A percentile compares a stretch with the other conserved stretches of the same genome.
These are phyloP conservation scores for Candida nitratophila DNA, from an alignment of 805 yeast species.

Conservation along the genomic window DNA sequence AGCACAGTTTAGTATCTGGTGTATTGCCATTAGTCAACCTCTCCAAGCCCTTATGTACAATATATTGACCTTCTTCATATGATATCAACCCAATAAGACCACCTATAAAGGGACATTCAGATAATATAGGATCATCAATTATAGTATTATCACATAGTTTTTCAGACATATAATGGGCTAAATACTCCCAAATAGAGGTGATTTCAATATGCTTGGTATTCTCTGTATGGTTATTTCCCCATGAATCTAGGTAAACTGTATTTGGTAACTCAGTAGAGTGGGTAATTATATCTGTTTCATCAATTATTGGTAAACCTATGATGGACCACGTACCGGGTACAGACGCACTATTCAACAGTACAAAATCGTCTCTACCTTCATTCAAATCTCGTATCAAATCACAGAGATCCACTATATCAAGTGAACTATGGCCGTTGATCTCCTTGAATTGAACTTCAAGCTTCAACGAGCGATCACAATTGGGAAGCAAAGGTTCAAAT, in stretches of 20 bases:
- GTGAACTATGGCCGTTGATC: constrained; percentile 1
- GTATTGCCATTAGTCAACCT: constrained; percentile 32
- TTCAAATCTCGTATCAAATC: constrained; percentile 28
- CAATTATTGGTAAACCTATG: constrained; percentile 57
- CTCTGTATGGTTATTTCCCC: constrained; percentile 11
- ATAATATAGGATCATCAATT: constrained; percentile 20
- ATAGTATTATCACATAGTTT: constrained; percentile 24
- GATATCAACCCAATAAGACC: constrained; percentile 83
- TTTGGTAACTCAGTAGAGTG: constrained; percentile 47
- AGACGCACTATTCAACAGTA: constrained; percentile 71
- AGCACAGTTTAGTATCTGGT: constrained; percentile 74
- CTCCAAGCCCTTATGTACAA: constrained; percentile 26
- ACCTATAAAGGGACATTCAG: constrained; percentile 72
- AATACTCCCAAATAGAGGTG: constrained; percentile 35
- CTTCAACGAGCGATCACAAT: constrained; percentile 1
- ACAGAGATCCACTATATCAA: constrained; percentile 32
- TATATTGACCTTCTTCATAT: constrained; percentile 75
- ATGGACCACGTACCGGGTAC: constrained; percentile 85
- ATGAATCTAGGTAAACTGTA: constrained; percentile 21
- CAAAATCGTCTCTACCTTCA: constrained; percentile 35
- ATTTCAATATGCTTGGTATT: too few relatives aligned
- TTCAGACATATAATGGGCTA: constrained; percentile 41
- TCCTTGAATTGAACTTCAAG: constrained; percentile 10
- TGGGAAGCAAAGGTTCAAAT: constrained; percentile 16
- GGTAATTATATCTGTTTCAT: constrained; percentile 41